Evolutionary conservation across 2,329 filamentous ascomycete species (phyloP).

Genomic region (Aspergillus fijiensis): DNA sequence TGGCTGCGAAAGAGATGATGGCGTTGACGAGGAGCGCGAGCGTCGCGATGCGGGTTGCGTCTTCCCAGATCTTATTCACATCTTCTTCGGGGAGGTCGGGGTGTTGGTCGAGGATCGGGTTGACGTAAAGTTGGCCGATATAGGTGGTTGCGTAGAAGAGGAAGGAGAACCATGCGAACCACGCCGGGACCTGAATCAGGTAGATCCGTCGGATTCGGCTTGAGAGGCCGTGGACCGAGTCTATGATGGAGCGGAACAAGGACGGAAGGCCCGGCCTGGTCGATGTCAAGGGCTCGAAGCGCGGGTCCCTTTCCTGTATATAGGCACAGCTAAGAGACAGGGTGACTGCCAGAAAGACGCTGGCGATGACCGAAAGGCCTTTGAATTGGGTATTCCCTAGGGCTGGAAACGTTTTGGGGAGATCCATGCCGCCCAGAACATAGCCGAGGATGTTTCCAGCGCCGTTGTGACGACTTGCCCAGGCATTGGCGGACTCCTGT

Average conservation of each 20-base stretch:
- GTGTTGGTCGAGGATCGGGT: constrained; percentile 73
- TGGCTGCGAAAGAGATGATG: constrained; percentile 75
- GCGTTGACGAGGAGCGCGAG: constrained; percentile 86
- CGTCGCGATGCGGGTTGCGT: constrained; percentile 80
- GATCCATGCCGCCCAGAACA: constrained; percentile 76
- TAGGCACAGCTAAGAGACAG: constrained; percentile 66
- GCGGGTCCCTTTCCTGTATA: constrained; percentile 77
- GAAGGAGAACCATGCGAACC: constrained; percentile 93
- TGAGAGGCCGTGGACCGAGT: constrained; percentile 73
- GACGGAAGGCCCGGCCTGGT: constrained; percentile 64
- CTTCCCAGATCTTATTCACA: constrained; percentile 75
- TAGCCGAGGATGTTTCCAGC: constrained; percentile 89
- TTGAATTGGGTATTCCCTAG: constrained; percentile 89
- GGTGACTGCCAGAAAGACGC: constrained; percentile 68
- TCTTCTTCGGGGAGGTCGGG: constrained; percentile 73
- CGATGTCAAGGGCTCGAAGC: constrained; percentile 62
- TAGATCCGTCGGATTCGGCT: constrained; percentile 80
- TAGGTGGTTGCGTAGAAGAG: constrained; percentile 93
- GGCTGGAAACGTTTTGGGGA: constrained; percentile 71
- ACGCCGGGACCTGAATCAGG: constrained; percentile 76
- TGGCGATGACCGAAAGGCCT: constrained; percentile 83
- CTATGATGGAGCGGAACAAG: constrained; percentile 76
- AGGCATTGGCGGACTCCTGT: constrained; percentile 88
- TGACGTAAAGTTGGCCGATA: constrained; percentile 85
- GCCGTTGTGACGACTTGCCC: constrained; percentile 82